A percentile compares a stretch with the other conserved stretches of the same genome.
These are phyloP conservation scores for Boletus edulis DNA, from an alignment of 768 basidiomycete species.

Conservation along the genomic window DNA sequence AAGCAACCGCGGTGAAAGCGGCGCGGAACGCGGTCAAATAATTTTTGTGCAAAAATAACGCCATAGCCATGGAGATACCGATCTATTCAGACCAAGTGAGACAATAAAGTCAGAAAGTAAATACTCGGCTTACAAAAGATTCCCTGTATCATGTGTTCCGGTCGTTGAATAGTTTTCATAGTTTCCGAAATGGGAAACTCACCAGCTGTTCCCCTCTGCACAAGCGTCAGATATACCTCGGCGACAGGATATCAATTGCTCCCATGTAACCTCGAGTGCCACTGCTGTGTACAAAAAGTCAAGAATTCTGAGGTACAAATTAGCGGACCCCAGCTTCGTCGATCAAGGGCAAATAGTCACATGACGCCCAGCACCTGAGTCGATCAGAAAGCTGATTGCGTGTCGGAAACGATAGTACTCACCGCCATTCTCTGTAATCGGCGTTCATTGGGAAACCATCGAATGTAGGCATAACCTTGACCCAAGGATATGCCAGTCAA, in stretches of 20 bases:
- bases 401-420: not conserved
- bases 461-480: not conserved
- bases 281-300: not conserved
- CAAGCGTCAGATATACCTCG: not conserved
- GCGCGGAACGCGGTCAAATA: too few species aligned
- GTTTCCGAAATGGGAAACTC: not conserved
- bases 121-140: not conserved
- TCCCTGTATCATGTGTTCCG: not conserved
- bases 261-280: not conserved
- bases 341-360: not conserved
- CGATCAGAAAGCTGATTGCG: not conserved
- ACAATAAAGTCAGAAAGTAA: not conserved
- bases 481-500: constrained; percentile 1
- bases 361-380: not conserved
- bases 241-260: constrained; percentile 3
- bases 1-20: too few species aligned
- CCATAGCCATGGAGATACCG: too few species aligned
- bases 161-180: not conserved
- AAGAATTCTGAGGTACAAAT: not conserved
- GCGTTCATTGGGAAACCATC: constrained; percentile 3
- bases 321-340: not conserved
- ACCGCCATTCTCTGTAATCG: not conserved
- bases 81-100: not conserved
- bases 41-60: too few species aligned
- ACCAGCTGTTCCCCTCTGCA: not conserved